Evolutionary conservation across 2,329 filamentous ascomycete species (phyloP).

Genomic region (Phialophora macrospora): DNA sequence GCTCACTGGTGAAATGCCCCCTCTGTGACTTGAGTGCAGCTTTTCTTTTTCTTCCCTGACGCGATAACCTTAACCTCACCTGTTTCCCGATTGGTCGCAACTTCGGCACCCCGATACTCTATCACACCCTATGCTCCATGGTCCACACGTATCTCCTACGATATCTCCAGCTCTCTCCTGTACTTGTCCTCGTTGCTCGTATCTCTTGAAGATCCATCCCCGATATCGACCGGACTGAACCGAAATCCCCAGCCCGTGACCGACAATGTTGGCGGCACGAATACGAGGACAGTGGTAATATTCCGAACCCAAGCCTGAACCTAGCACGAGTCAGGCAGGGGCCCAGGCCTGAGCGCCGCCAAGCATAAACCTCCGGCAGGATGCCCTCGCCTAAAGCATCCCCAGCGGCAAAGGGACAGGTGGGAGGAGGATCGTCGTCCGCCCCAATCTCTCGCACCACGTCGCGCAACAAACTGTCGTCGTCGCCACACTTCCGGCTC

Average conservation of each 20-base stretch:
- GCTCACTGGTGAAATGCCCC: neutral
- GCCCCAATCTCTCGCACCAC: neutral
- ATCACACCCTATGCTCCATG: neutral
- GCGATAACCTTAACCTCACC: constrained; percentile 30
- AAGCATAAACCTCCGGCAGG: neutral
- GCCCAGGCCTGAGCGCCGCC: too few species aligned
- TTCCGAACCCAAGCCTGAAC: neutral
- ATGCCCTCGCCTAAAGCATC: neutral
- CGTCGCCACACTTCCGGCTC: constrained; percentile 26
- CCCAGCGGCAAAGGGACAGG: neutral
- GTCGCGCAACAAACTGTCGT: neutral
- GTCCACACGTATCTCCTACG: neutral
- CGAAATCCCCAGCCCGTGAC: neutral
- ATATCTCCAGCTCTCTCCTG: neutral
- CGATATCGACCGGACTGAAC: neutral
- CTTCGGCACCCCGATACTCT: neutral
- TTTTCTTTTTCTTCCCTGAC: constrained; percentile 18
- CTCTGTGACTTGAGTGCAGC: neutral
- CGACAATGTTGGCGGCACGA: neutral
- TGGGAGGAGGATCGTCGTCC: neutral
- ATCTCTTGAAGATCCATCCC: neutral
- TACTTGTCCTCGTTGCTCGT: neutral
- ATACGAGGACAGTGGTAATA: too few species aligned
- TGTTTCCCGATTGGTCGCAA: constrained; percentile 14
- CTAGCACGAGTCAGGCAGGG: neutral